Evolutionary conservation across 768 basidiomycete genomes (phyloP), one percentile per base, ranked within the genome.

Genomic region (Macrolepiota albuminosa): DNA sequence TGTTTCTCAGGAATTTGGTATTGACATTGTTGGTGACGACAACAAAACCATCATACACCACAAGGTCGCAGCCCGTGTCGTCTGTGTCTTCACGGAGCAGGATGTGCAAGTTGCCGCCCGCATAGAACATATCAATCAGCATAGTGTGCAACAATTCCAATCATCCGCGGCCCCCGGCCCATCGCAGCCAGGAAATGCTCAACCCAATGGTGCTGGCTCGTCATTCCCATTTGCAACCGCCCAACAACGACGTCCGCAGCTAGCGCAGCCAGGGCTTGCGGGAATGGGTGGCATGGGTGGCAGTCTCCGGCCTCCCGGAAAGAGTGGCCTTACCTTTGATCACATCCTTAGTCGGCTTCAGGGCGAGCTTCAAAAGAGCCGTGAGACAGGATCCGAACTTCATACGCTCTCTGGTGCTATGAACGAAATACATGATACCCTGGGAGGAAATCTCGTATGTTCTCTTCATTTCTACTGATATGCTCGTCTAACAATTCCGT

Each of bases 11-110:
- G 95, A 98, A 87, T 98, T 97, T 71, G 97, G 97, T 58, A 99
- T 98, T 68, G 97, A 98, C 76, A 99, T 99, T 63, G 92, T 97
- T 56, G 91, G 93, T 63, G 97, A 99, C 69, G 97, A 99, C 78
- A 97, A 95, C 80, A 92, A 92, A 74, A 95, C 93, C 2, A 95
- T 98, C 59, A 88, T 98, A 52, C 97, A 99, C 75, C 95, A 98
- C 77, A 98, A 99, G 73, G 97, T 98, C 56, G 94, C 97, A 10
- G 95, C 96, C 4, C 90, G 93, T 33, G 94, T 95, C 39, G 83
- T 92, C 56, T 95, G 95, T 66, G 84, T 98, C 5, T 88, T 96
- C 65, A 84, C 81, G 0, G 88, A 93, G 45, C 91, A 93, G 60
- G 97, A 99, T 68, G 89, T 84, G 1, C 86, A 84, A 61, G 80